Conservation (phyloP, 768 basidiomycete genomes). For the Lactarius indigo region DNA sequence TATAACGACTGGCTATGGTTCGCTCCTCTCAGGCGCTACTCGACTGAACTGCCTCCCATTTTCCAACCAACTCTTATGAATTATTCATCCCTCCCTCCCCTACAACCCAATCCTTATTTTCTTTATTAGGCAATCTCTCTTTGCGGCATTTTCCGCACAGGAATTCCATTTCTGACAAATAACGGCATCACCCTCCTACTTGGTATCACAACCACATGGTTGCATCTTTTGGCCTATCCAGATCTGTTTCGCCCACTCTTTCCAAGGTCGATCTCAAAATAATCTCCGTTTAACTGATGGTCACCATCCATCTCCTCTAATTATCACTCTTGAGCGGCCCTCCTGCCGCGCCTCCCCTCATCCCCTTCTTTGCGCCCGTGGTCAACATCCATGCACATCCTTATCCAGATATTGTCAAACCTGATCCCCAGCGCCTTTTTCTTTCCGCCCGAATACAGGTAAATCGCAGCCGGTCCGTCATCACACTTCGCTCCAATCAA, state of each 20-base stretch:
- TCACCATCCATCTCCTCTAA: slow-evolving; percentile 3
- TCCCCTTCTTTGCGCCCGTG: slow-evolving; percentile 1
- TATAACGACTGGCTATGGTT: slow-evolving; percentile 4
- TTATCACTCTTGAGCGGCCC: slow-evolving; percentile 5
- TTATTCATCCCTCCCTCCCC: not conserved
- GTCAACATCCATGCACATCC: not conserved
- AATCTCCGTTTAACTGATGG: slow-evolving; percentile 20
- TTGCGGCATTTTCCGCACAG: slow-evolving; percentile 20
- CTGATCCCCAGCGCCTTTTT: slow-evolving; percentile 9
- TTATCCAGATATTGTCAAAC: slow-evolving; percentile 1
- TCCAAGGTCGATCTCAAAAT: slow-evolving; percentile 11
- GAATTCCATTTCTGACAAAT: slow-evolving; percentile 8
- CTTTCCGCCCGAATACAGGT: slow-evolving; percentile 5
- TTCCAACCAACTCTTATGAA: not conserved
- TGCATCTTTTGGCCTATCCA: slow-evolving; percentile 13
- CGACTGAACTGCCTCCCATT: slow-evolving; percentile 7
- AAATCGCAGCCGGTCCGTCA: slow-evolving; percentile 10
- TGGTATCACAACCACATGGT: slow-evolving; percentile 24
- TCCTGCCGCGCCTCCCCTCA: not conserved
- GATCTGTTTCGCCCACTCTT: slow-evolving; percentile 16
- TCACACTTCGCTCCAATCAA: slow-evolving; percentile 4
- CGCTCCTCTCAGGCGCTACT: slow-evolving; percentile 17
- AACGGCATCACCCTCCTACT: slow-evolving; percentile 17
- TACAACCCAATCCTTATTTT: slow-evolving; percentile 13
- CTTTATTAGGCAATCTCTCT: slow-evolving; percentile 5